Evolutionary conservation across 768 basidiomycete genomes (phyloP).

Genomic region (Sarcodon sp.): DNA sequence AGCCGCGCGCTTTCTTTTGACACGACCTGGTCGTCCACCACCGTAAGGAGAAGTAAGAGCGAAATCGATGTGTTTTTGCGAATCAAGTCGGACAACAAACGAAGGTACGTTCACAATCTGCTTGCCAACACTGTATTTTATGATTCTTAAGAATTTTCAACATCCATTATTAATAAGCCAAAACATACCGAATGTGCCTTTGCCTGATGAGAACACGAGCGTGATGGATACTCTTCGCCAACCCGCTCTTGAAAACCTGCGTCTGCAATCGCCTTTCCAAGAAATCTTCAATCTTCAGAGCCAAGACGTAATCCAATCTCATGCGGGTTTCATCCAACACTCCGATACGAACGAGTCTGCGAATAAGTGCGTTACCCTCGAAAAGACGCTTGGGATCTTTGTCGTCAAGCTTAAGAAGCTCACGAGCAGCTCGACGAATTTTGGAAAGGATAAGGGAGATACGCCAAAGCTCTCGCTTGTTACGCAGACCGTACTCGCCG

Average conservation of each 20-base stretch:
- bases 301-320: slow-evolving; percentile 99
- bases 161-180: background rate
- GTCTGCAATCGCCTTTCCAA: slow-evolving; percentile 98
- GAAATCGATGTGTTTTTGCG: slow-evolving; percentile 99
- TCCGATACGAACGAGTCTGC: slow-evolving; percentile 96
- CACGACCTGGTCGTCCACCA: slow-evolving; percentile 88
- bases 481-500: slow-evolving; percentile 99
- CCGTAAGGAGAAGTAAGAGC: slow-evolving; percentile 94
- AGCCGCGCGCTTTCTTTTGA: slow-evolving; percentile 96
- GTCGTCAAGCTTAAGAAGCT: slow-evolving; percentile 98
- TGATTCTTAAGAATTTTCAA: background rate
- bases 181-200: slow-evolving; percentile 86
- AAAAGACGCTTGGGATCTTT: slow-evolving; percentile 99
- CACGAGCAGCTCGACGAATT: slow-evolving; percentile 99
- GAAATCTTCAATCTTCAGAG: slow-evolving; percentile 99
- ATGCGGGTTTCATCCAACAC: slow-evolving; percentile 98
- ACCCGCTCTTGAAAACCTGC: slow-evolving; percentile 97
- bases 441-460: slow-evolving; percentile 97
- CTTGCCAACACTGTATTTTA: slow-evolving; percentile 72
- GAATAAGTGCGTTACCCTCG: slow-evolving; percentile 95
- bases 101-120: slow-evolving; percentile 99
- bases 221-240: slow-evolving; percentile 98
- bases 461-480: slow-evolving; percentile 99
- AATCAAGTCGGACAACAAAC: slow-evolving; percentile 98
- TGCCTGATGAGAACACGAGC: slow-evolving; percentile 97